Evolutionary conservation across 2,329 filamentous ascomycete species (phyloP).

Genomic region (Aureobasidium sp.): DNA sequence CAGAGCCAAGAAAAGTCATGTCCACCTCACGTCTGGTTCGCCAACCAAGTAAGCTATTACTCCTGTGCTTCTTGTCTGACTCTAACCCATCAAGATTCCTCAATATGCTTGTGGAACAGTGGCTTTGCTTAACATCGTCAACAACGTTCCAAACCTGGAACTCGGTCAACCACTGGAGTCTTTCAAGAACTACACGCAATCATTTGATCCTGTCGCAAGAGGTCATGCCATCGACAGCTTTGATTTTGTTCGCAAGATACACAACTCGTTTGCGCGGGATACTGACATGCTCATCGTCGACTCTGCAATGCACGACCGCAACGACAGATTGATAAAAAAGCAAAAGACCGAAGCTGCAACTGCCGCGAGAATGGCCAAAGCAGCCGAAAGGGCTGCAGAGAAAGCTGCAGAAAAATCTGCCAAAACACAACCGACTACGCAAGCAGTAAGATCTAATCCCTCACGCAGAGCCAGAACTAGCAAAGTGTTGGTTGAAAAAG

Average conservation of each 20-base stretch:
- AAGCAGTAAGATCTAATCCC: slow-evolving; percentile 10
- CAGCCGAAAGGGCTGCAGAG: slow-evolving; percentile 16
- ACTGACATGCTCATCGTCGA: slow-evolving; percentile 70
- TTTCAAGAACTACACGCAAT: slow-evolving; percentile 65
- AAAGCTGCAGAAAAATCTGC: slow-evolving; percentile 13
- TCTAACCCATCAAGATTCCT: slow-evolving; percentile 49
- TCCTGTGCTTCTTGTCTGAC: background rate
- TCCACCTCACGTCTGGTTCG: slow-evolving; percentile 75
- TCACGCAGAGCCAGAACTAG: slow-evolving; percentile 14
- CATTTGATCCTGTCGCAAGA: slow-evolving; percentile 62
- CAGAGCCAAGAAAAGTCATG: slow-evolving; percentile 43
- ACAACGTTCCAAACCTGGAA: slow-evolving; percentile 62
- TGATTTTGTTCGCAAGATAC: slow-evolving; percentile 66
- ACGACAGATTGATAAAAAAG: slow-evolving; percentile 28
- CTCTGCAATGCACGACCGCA: slow-evolving; percentile 51
- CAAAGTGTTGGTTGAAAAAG: slow-evolving; percentile 28
- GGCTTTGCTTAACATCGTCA: slow-evolving; percentile 84
- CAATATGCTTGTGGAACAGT: slow-evolving; percentile 87
- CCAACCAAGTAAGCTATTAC: slow-evolving; percentile 61
- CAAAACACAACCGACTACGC: background rate
- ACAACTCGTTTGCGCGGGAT: slow-evolving; percentile 81
- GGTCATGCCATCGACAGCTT: slow-evolving; percentile 70
- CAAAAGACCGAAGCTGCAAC: slow-evolving; percentile 26
- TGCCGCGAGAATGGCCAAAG: slow-evolving; percentile 24
- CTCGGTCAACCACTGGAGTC: slow-evolving; percentile 61